phyloP scores from a whole-genome alignment of 1,284 basidiomycete genomes.

The Puccinia horiana region DNA sequence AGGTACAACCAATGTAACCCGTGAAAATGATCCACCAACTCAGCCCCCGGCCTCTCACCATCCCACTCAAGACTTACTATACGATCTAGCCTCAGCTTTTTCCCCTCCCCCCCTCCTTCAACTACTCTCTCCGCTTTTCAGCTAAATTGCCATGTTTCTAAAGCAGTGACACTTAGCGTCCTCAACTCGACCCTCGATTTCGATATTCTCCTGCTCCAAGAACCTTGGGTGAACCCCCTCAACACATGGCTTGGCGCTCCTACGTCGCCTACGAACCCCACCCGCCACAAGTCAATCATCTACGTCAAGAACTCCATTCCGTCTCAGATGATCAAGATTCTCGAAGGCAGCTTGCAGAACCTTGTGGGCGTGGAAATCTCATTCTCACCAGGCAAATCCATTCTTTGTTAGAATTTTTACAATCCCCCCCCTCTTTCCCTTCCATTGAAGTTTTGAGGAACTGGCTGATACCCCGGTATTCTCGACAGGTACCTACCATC shows the following conservation, averaged over 20 bases:
- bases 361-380: background rate
- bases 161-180: no score
- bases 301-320: background rate
- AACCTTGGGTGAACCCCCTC: background rate
- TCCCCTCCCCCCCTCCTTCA: no score
- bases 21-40: no score
- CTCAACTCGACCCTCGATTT: no score
- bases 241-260: background rate
- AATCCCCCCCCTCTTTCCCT: background rate
- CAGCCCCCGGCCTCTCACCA: no score
- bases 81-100: no score
- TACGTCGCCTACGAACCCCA: background rate
- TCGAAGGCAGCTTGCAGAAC: background rate
- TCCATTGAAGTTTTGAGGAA: background rate
- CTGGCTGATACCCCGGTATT: background rate
- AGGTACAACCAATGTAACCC: no score
- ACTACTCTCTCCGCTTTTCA: background rate
- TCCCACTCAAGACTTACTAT: no score
- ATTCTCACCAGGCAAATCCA: background rate
- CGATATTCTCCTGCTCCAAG: no score
- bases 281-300: background rate
- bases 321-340: background rate
- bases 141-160: no score
- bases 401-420: background rate
- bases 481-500: background rate